A percentile compares a stretch with the other conserved stretches of the same genome.
Evolutionary conservation across 2,329 filamentous ascomycete species (phyloP).

Genomic region (Cladosporium velox): DNA sequence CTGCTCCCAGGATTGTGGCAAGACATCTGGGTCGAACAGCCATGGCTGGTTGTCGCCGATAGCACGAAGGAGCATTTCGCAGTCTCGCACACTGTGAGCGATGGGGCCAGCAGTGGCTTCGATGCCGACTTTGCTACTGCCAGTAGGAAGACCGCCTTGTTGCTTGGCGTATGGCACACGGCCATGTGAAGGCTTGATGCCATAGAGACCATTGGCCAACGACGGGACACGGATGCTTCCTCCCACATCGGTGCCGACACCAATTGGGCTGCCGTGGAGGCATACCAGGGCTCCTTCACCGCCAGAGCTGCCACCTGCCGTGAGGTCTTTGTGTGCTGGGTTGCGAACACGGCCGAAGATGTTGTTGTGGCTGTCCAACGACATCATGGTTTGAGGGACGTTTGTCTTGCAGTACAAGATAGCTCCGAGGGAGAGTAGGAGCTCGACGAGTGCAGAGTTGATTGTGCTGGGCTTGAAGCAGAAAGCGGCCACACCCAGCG

Average conservation of each 20-base stretch:
- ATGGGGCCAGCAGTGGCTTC: conserved; percentile 50
- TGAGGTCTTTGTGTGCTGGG: conserved; percentile 50
- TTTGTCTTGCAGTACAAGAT: conserved; percentile 58
- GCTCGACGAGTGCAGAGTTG: conserved; percentile 45
- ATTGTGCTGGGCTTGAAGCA: conserved; percentile 45
- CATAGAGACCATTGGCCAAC: conserved; percentile 53
- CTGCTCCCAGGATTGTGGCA: conserved; percentile 43
- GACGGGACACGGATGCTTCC: conserved; percentile 56
- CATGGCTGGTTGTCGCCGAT: conserved; percentile 57
- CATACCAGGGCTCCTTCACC: conserved; percentile 56
- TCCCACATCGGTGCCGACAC: conserved; percentile 59
- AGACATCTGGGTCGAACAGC: conserved; percentile 48
- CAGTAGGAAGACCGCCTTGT: conserved; percentile 49
- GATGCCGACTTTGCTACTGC: conserved; percentile 49
- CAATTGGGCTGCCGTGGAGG: conserved; percentile 51
- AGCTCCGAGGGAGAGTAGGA: conserved; percentile 50
- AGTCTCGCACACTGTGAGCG: conserved; percentile 52
- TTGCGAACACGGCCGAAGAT: conserved; percentile 53
- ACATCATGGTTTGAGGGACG: conserved; percentile 57
- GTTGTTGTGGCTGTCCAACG: conserved; percentile 56
- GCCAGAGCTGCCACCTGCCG: conserved; percentile 55
- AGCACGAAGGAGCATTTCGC: conserved; percentile 56
- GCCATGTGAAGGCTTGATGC: conserved; percentile 48
- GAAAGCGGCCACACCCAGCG: conserved; percentile 46
- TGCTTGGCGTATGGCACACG: conserved; percentile 57